Evolutionary conservation across 495 filamentous ascomycete species (phyloP).

Genomic region (Daldinia vernicosa): DNA sequence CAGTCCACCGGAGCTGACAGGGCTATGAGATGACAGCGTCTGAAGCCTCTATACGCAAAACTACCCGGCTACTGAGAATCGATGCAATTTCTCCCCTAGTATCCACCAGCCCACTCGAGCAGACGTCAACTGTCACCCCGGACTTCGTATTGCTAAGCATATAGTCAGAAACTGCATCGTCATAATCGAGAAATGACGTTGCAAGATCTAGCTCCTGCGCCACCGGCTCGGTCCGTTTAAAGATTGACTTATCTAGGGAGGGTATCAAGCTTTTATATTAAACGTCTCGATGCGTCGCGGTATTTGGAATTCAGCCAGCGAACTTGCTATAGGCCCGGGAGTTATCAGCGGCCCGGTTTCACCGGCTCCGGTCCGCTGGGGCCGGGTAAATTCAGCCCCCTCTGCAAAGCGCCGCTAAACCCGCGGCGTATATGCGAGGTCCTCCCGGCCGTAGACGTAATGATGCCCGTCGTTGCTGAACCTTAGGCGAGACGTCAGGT

Average conservation of each 20-base stretch:
- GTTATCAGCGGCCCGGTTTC: conserved; percentile 24
- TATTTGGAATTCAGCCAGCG: conserved; percentile 37
- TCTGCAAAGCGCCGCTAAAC: conserved; percentile 8
- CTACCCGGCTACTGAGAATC: not conserved
- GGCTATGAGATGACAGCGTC: conserved; percentile 7
- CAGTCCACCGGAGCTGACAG: conserved; percentile 23
- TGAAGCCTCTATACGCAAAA: not conserved
- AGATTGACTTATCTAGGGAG: conserved; percentile 10
- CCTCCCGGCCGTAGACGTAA: conserved; percentile 29
- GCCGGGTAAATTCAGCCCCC: conserved; percentile 6
- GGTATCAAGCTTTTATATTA: conserved; percentile 37
- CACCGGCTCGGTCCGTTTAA: conserved; percentile 40
- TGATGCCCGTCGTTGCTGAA: not conserved
- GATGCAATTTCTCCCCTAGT: not conserved
- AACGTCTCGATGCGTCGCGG: conserved; percentile 11
- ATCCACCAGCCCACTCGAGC: conserved; percentile 4
- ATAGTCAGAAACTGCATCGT: conserved; percentile 17
- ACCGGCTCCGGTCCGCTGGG: conserved; percentile 17
- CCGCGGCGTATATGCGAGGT: not conserved
- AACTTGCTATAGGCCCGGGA: conserved; percentile 14
- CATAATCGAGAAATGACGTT: conserved; percentile 25
- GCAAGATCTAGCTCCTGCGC: conserved; percentile 18
- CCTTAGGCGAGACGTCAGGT: not conserved
- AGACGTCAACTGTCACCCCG: conserved; percentile 16
- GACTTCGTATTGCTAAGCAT: conserved; percentile 28